Base-by-base conservation (phyloP, 441 rosid species). In the Erodium chrysanthum region DNA sequence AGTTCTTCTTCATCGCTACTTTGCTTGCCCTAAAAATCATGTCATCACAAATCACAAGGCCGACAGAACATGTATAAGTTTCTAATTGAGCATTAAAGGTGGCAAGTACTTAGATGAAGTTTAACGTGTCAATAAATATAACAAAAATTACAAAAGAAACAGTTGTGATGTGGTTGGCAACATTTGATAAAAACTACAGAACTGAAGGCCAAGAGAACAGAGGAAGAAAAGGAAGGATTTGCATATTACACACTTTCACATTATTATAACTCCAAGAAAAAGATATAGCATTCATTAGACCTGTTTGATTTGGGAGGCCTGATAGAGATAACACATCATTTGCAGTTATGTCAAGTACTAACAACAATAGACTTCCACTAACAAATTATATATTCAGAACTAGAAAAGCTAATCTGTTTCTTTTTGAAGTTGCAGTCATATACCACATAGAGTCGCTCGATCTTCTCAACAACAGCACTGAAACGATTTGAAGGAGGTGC, bases 381-480 rank as follows among this genome's bases (percentile, higher is more conserved):
- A 44, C 5, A 11, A 44, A 44, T 11, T 29, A 29, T 29, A 29
- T 1, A 44, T 44, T 44, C 15, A 2, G 2, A 44, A 44, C 50
- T 44, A 11, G 50, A 44, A 44, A 44, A 44, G 33, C 5, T 29
- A 67, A 40, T 46, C 67, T 20, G 40, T 6, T 54, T 54, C 7
- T 1, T 54, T 18, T 20, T 12, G 1, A 7, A 35, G 33, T 48
- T 29, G 33, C 33, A 27, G 66, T 52, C 97, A 89, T 46, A 40
- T 44, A 94, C 99, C 96, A 85, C 86, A 74, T 91, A 94, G 50
- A 94, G 97, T 63, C 97, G 90, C 77, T 94, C 99, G 73, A 94
- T 94, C 91, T 94, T 94, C 89, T 91, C 99, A 78, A 94, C 88
- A 70, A 94, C 99, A 56, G 99, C 96, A 78, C 88, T 89, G 67